These are phyloP conservation scores for Fusarium irregulare DNA, from an alignment of 2,329 filamentous ascomycete genomes.

Conservation along the genomic window DNA sequence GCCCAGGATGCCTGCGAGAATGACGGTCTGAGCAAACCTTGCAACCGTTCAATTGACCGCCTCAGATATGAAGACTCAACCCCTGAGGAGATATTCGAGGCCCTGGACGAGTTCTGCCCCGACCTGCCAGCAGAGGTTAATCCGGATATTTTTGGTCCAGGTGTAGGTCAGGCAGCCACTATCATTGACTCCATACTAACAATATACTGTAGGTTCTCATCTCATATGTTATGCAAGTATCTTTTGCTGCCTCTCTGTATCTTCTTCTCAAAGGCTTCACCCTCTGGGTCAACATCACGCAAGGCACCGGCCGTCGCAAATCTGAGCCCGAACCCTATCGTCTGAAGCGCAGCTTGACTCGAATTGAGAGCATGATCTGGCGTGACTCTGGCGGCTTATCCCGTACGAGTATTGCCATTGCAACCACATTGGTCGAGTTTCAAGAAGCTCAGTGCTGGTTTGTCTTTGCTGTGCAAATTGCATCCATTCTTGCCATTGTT, in stretches of 20 bases:
- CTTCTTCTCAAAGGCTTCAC: slow-evolving; percentile 52
- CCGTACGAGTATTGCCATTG: slow-evolving; percentile 54
- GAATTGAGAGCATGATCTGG: slow-evolving; percentile 54
- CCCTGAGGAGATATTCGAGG: slow-evolving; percentile 48
- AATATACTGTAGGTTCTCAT: slow-evolving; percentile 50
- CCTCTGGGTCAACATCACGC: slow-evolving; percentile 50
- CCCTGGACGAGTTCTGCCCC: slow-evolving; percentile 52
- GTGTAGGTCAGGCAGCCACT: slow-evolving; percentile 44
- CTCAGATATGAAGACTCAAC: slow-evolving; percentile 45
- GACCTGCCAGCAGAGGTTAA: slow-evolving; percentile 53
- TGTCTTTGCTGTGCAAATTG: slow-evolving; percentile 55
- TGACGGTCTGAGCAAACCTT: slow-evolving; percentile 50
- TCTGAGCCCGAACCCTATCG: slow-evolving; percentile 35
- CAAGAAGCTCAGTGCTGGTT: slow-evolving; percentile 56
- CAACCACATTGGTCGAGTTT: slow-evolving; percentile 55
- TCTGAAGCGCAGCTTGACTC: slow-evolving; percentile 49
- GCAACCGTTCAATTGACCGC: slow-evolving; percentile 45
- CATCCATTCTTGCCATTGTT: slow-evolving; percentile 55
- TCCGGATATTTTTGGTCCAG: slow-evolving; percentile 55
- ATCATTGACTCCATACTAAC: slow-evolving; percentile 11
- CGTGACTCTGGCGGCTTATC: slow-evolving; percentile 52
- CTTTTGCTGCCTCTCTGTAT: slow-evolving; percentile 51
- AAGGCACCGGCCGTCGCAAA: slow-evolving; percentile 42
- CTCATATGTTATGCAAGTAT: slow-evolving; percentile 54
- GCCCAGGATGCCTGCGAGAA: slow-evolving; percentile 51